Percentiles rank a stretch among this genome's conserved stretches.
phyloP scores from a whole-genome alignment of 2,329 filamentous ascomycete genomes.

The Albophoma yamanashiensis region DNA sequence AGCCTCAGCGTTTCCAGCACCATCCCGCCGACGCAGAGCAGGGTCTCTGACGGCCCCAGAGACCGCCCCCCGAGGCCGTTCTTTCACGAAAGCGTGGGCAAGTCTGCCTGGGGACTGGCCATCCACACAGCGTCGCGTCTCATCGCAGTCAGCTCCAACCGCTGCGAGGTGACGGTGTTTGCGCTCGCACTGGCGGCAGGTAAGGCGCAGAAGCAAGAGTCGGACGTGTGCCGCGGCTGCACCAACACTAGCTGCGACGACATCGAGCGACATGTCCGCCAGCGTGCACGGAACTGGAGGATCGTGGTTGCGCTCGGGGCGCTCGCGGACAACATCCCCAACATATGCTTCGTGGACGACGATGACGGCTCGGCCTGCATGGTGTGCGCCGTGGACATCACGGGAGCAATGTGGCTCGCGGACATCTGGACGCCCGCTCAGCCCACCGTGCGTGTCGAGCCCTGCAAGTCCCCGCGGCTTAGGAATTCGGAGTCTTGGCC shows the following conservation, averaged over 20 bases:
- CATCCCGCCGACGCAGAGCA: slow-evolving; percentile 2
- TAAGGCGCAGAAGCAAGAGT: not conserved
- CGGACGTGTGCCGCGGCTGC: slow-evolving; percentile 5
- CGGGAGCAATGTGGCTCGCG: slow-evolving; percentile 36
- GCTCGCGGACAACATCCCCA: slow-evolving; percentile 38
- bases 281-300: slow-evolving; percentile 36
- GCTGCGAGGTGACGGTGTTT: slow-evolving; percentile 41
- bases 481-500: slow-evolving; percentile 19
- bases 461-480: slow-evolving; percentile 5
- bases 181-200: slow-evolving; percentile 28
- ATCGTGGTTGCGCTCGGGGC: slow-evolving; percentile 33
- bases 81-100: slow-evolving; percentile 65
- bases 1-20: slow-evolving; percentile 1
- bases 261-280: slow-evolving; percentile 23
- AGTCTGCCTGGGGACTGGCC: slow-evolving; percentile 81
- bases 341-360: slow-evolving; percentile 39
- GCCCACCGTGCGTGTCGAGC: slow-evolving; percentile 14
- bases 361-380: slow-evolving; percentile 35
- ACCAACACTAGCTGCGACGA: slow-evolving; percentile 1
- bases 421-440: slow-evolving; percentile 36
- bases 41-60: slow-evolving; percentile 2
- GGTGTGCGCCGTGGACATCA: slow-evolving; percentile 40
- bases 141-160: slow-evolving; percentile 79
- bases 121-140: slow-evolving; percentile 73
- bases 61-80: slow-evolving; percentile 34